A percentile compares a stretch with the other conserved stretches of the same genome.
Evolutionary conservation across 177 flowering plant species (phyloP).

Genomic region (Vitis hybrid): DNA sequence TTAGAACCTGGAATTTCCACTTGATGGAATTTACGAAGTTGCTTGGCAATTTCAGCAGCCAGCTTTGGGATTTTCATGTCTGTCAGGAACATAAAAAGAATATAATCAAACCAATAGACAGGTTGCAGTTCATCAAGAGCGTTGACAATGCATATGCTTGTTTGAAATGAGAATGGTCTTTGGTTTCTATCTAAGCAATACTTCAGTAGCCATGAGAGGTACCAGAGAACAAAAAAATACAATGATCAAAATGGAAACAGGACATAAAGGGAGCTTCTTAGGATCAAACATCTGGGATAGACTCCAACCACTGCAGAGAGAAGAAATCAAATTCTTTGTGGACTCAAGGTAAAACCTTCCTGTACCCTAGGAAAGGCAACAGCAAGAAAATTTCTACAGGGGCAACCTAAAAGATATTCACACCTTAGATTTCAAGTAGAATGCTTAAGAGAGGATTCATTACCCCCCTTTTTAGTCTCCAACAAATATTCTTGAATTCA

Average conservation of each 20-base stretch:
- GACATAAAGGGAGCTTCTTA: neutral
- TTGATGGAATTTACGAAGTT: slow-evolving; percentile 76
- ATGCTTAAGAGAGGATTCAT: neutral
- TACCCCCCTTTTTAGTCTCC: neutral
- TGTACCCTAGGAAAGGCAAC: neutral
- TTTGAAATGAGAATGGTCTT: neutral
- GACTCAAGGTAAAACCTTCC: neutral
- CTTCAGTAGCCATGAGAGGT: neutral
- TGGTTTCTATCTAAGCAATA: neutral
- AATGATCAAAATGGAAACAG: neutral
- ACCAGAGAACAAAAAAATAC: neutral
- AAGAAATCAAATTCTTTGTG: neutral
- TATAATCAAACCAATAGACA: slow-evolving; percentile 1
- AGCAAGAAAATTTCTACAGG: neutral
- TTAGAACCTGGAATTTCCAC: slow-evolving; percentile 85
- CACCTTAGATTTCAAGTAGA: neutral
- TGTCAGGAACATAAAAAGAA: slow-evolving; percentile 27
- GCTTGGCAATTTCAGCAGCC: slow-evolving; percentile 87
- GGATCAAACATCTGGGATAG: neutral
- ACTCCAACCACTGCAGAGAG: neutral
- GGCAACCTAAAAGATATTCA: neutral
- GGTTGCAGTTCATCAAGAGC: slow-evolving; percentile 1
- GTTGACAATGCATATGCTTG: neutral
- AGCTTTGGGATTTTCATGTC: slow-evolving; percentile 85
- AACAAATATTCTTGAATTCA: neutral